Percentiles rank a stretch among this genome's conserved stretches.
Conservation (phyloP, 1,139 yeast species). For the Yamadazyma buinensis region DNA sequence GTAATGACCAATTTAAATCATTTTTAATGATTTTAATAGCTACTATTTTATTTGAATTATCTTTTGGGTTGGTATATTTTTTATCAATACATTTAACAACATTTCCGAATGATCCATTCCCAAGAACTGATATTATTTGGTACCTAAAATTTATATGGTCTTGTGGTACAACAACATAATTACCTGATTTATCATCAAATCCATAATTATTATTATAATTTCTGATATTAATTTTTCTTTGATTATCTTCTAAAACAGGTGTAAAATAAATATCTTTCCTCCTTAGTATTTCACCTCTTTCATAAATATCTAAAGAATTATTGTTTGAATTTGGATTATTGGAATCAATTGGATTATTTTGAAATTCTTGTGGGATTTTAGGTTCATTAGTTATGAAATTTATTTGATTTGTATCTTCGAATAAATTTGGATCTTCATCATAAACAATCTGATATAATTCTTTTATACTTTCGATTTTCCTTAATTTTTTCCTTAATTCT, state of each 20-base stretch:
- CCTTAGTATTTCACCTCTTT: constrained; percentile 49
- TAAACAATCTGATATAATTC: constrained; percentile 20
- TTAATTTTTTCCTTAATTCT: constrained; percentile 7
- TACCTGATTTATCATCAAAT: constrained; percentile 68
- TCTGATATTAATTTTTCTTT: constrained; percentile 37
- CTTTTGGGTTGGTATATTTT: constrained; percentile 34
- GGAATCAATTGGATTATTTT: too few relatives aligned
- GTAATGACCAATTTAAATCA: constrained; percentile 70
- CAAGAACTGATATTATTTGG: constrained; percentile 56
- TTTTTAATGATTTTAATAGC: constrained; percentile 79
- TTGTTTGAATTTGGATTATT: constrained; percentile 2
- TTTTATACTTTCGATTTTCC: constrained; percentile 15
- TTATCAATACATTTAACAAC: constrained; percentile 73
- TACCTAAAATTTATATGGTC: constrained; percentile 81
- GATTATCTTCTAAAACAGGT: constrained; percentile 17
- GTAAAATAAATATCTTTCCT: constrained; percentile 39
- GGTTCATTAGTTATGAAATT: constrained; percentile 6
- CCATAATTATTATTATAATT: constrained; percentile 55
- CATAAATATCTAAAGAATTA: constrained; percentile 39
- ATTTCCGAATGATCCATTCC: constrained; percentile 83
- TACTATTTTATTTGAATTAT: constrained; percentile 30
- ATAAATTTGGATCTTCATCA: constrained; percentile 21
- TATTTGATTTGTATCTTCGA: constrained; percentile 11
- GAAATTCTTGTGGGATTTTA: constrained; percentile 7
- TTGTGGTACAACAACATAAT: constrained; percentile 51